Evolutionary conservation across 2,329 filamentous ascomycete genomes (phyloP).

Genomic region (Clarireedia monteithiana): DNA sequence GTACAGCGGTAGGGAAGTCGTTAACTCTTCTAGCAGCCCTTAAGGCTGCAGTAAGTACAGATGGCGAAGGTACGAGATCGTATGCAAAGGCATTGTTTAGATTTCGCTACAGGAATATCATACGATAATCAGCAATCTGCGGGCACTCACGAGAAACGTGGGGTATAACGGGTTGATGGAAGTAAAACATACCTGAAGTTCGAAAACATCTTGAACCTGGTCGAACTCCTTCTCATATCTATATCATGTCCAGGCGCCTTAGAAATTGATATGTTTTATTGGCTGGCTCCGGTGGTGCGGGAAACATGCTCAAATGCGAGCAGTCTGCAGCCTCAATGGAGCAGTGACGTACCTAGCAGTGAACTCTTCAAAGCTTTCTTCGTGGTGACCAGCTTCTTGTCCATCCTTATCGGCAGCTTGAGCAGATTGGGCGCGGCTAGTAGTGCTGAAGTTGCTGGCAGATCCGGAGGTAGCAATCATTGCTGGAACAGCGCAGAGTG

Average conservation of each 20-base stretch:
- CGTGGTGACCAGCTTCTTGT: conserved; percentile 55
- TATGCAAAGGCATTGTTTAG: conserved; percentile 99
- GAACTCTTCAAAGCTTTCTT: conserved; percentile 99
- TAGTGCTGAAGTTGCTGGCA: conserved; percentile 55
- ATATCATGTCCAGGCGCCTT: conserved; percentile 29
- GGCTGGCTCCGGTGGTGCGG: conserved; percentile 15
- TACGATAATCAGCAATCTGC: conserved; percentile 22
- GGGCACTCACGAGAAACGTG: conserved; percentile 5
- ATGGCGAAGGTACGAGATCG: conserved; percentile 93
- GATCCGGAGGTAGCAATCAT: conserved; percentile 42
- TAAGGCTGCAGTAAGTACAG: conserved; percentile 84
- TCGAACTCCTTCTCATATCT: conserved; percentile 99
- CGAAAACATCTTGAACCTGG: conserved; percentile 93
- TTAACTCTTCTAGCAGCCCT: conserved; percentile 94
- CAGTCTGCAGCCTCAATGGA: conserved; percentile 18
- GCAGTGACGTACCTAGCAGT: conserved; percentile 68
- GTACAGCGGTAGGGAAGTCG: conserved; percentile 96
- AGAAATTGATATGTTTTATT: conserved; percentile 31
- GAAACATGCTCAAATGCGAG: conserved; percentile 18
- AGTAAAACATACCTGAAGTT: conserved; percentile 75
- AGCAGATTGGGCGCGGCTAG: conserved; percentile 35
- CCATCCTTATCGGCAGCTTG: conserved; percentile 41
- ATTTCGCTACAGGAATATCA: conserved; percentile 57
- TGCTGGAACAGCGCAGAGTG: conserved; percentile 43
- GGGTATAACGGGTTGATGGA: not conserved